Percentiles rank a stretch among this genome's conserved stretches.
Evolutionary conservation across 305 asterid genomes (phyloP).

Genomic region (Stenogyne calaminthoides): DNA sequence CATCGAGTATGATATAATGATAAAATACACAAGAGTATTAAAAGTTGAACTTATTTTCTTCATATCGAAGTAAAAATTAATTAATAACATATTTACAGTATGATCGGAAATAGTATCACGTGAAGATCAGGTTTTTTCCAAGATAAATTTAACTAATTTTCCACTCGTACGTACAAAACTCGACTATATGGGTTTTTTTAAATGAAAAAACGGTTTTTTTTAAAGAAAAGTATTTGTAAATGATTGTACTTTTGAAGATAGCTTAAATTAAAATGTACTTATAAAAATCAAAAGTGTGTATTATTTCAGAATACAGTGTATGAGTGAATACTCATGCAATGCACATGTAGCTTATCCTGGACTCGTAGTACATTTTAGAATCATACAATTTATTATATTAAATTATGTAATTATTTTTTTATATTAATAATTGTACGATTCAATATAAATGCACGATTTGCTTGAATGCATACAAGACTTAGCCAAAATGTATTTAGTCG

Average conservation of each 20-base stretch:
- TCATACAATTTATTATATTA: too few relatives aligned
- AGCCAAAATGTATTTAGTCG: too few relatives aligned
- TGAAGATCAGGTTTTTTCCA: background rate
- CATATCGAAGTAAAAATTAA: background rate
- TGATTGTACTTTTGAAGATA: background rate
- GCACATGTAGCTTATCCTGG: too few relatives aligned
- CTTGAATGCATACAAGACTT: too few relatives aligned
- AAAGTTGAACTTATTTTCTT: background rate
- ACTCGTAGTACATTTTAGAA: too few relatives aligned
- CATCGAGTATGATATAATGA: background rate
- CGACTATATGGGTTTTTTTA: background rate
- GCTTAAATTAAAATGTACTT: background rate
- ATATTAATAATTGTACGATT: too few relatives aligned
- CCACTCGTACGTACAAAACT: background rate
- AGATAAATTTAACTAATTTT: too few relatives aligned
- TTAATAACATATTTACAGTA: background rate
- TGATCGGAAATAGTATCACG: background rate
- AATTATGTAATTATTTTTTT: too few relatives aligned
- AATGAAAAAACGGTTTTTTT: too few relatives aligned
- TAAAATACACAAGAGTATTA: background rate
- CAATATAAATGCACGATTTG: too few relatives aligned
- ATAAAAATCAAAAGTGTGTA: background rate
- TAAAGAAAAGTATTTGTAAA: background rate
- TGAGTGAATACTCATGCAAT: too few relatives aligned
- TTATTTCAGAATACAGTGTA: background rate